Percentiles rank a stretch among this genome's conserved stretches.
Evolutionary conservation across 1,284 basidiomycete genomes (phyloP).

Genomic region (Irpex lacteus): DNA sequence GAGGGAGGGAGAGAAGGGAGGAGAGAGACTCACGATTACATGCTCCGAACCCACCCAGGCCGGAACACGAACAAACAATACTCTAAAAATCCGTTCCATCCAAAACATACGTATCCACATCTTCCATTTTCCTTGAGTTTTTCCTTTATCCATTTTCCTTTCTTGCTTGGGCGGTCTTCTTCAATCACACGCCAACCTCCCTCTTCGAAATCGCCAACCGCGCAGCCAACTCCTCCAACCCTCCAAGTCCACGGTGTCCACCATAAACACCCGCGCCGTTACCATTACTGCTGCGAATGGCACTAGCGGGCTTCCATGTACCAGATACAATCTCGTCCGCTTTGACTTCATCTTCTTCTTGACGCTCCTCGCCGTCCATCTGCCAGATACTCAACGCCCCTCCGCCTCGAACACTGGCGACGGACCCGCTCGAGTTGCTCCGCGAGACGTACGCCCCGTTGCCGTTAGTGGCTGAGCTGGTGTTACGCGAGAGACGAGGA

Average conservation of each 20-base stretch:
- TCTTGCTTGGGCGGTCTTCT: no score
- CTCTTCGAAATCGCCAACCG: neutral
- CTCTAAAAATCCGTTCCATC: no score
- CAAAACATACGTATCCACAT: no score
- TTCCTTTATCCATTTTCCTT: no score
- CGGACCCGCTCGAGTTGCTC: neutral
- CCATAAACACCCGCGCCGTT: neutral
- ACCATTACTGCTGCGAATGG: neutral
- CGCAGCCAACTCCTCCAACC: neutral
- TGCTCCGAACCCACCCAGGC: neutral
- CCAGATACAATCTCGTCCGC: neutral
- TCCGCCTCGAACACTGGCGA: neutral
- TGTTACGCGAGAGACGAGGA: no score
- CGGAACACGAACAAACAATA: neutral
- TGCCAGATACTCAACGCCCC: neutral
- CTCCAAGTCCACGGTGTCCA: neutral
- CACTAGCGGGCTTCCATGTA: neutral
- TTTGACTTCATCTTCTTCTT: no score
- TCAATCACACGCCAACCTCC: neutral
- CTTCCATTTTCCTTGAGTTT: no score
- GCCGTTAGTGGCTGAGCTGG: no score
- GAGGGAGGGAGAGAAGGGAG: no score
- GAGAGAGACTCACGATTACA: neutral
- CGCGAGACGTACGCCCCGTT: no score
- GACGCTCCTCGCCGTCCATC: neutral